A percentile compares a stretch with the other conserved stretches of the same genome.
phyloP scores from a whole-genome alignment of 176 grass and related monocot species.

The Carex kokanica region DNA sequence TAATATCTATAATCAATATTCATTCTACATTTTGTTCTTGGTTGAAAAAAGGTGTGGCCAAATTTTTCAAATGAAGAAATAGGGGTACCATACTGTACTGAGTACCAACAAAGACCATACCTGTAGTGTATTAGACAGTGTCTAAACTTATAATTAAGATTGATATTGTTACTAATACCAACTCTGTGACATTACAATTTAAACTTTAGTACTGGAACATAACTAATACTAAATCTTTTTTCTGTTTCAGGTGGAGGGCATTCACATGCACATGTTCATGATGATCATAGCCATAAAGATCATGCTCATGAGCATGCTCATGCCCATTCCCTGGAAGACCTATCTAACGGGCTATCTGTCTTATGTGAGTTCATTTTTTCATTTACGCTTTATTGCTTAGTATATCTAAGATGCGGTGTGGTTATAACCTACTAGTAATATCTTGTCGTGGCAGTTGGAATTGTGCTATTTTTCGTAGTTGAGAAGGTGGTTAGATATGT shows the following conservation, averaged over 20 bases:
- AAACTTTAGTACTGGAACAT: conserved; percentile 7
- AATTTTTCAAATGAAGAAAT: background rate
- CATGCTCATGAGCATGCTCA: conserved; percentile 54
- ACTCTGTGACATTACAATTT: background rate
- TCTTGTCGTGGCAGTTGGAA: conserved; percentile 63
- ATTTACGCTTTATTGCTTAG: background rate
- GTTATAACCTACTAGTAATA: conserved; percentile 3
- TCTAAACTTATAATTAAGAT: background rate
- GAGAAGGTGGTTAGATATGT: conserved; percentile 98
- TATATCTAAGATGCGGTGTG: background rate
- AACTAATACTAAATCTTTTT: conserved; percentile 23
- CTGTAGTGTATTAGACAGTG: background rate
- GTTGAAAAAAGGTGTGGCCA: background rate
- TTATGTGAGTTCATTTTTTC: conserved; percentile 68
- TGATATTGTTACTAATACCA: background rate
- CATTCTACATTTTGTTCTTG: background rate
- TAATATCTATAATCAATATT: background rate
- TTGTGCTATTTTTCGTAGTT: conserved; percentile 91
- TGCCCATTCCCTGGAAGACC: conserved; percentile 91
- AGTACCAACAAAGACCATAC: background rate
- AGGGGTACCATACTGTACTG: background rate
- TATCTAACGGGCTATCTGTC: conserved; percentile 86
- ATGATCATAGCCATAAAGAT: conserved; percentile 58
- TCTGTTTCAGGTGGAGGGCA: conserved; percentile 64
- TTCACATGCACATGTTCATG: conserved; percentile 62